Evolutionary conservation across 805 yeast species (phyloP).

Genomic region (Yarrowia sp.): DNA sequence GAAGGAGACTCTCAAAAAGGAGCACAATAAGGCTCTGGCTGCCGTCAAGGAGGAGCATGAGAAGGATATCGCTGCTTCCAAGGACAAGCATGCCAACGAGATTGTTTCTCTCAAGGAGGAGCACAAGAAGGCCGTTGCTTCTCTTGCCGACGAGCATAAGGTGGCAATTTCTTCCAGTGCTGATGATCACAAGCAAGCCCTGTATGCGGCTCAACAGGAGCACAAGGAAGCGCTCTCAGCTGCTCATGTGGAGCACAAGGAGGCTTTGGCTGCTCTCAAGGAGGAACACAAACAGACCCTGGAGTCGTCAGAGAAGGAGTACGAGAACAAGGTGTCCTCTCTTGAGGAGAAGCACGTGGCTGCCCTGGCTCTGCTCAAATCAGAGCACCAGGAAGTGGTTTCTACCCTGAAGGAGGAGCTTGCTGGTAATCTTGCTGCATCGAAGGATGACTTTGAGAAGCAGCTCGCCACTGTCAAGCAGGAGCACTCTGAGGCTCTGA

Average conservation of each 20-base stretch:
- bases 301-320: not conserved
- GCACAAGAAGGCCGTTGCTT: not conserved
- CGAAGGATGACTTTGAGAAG: not conserved
- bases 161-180: not conserved
- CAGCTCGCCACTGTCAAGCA: not conserved
- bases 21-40: not conserved
- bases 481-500: slow-evolving; percentile 3
- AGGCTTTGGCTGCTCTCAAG: not conserved
- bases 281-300: not conserved
- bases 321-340: not conserved
- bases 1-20: not conserved
- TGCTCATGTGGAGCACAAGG: not conserved
- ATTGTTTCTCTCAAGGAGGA: not conserved
- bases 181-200: not conserved
- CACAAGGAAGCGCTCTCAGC: not conserved
- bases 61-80: not conserved
- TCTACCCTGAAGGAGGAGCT: not conserved
- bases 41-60: not conserved
- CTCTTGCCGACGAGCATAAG: not conserved
- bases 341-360: not conserved
- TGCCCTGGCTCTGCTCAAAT: not conserved
- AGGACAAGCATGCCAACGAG: slow-evolving; percentile 9
- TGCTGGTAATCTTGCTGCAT: not conserved
- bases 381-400: not conserved
- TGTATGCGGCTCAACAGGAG: not conserved